phyloP scores from a whole-genome alignment of 768 basidiomycete species.

The Crepidotus variabilis region DNA sequence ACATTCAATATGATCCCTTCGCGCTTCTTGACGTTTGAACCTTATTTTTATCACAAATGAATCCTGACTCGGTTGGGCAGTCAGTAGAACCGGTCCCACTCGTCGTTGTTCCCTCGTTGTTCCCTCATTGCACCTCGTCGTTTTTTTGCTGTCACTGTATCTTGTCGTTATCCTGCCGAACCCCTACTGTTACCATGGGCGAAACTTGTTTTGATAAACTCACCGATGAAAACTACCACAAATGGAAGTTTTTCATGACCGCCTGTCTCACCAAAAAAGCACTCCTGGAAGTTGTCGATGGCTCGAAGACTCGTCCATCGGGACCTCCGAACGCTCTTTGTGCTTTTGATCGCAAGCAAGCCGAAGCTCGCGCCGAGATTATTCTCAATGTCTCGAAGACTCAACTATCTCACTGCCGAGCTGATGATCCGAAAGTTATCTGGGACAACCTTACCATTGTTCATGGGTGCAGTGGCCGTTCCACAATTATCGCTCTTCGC shows the following conservation, averaged over 20 bases:
- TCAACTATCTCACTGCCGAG: conserved; percentile 21
- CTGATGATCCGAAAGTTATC: conserved; percentile 18
- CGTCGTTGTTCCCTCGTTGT: too few species aligned
- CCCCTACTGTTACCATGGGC: not conserved
- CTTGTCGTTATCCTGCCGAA: too few species aligned
- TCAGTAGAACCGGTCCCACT: too few species aligned
- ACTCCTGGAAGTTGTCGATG: conserved; percentile 12
- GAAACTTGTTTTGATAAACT: conserved; percentile 10
- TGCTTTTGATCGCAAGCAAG: conserved; percentile 17
- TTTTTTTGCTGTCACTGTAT: too few species aligned
- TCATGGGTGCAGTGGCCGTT: too few species aligned
- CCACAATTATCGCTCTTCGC: too few species aligned
- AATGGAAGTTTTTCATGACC: conserved; percentile 22
- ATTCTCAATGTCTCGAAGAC: conserved; percentile 21
- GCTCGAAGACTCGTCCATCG: not conserved
- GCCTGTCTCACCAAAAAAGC: conserved; percentile 15
- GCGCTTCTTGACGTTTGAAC: too few species aligned
- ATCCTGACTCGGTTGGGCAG: too few species aligned
- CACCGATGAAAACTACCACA: conserved; percentile 19
- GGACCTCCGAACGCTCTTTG: not conserved
- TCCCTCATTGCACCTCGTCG: too few species aligned
- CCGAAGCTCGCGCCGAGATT: conserved; percentile 21
- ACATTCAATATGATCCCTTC: too few species aligned
- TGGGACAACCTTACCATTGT: conserved; percentile 22
- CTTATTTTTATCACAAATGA: too few species aligned